Conservation (phyloP, 345 rosid species). For the Anastatica hierochuntica region DNA sequence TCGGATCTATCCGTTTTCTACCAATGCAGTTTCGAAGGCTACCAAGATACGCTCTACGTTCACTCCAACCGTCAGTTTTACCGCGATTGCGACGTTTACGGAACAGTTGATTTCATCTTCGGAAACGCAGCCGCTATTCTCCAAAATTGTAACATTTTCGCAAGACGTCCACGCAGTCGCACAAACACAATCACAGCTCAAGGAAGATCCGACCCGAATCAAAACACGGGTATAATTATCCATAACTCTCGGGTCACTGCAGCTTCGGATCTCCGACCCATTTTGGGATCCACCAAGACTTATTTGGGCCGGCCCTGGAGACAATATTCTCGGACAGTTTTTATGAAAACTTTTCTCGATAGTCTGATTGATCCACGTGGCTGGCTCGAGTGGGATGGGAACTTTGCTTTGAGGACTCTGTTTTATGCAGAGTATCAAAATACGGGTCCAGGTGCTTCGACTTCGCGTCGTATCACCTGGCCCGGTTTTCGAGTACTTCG, state of each 20-base stretch:
- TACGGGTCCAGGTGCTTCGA: constrained; percentile 42
- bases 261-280: constrained; percentile 37
- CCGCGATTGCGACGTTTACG: constrained; percentile 46
- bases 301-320: constrained; percentile 58
- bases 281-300: constrained; percentile 42
- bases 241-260: constrained; percentile 44
- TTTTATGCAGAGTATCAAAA: constrained; percentile 55
- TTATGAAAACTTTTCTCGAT: constrained; percentile 40
- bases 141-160: constrained; percentile 44
- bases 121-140: constrained; percentile 54
- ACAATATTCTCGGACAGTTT: constrained; percentile 41
- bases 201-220: constrained; percentile 48
- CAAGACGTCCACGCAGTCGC: constrained; percentile 34
- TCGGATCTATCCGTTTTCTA: constrained; percentile 61
- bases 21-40: constrained; percentile 48
- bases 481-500: constrained; percentile 35
- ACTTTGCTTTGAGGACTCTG: constrained; percentile 37
- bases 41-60: constrained; percentile 59
- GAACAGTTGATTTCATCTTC: constrained; percentile 52
- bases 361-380: constrained; percentile 41
- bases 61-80: constrained; percentile 66
- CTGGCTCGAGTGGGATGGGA: constrained; percentile 49
- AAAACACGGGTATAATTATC: constrained; percentile 54
- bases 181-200: constrained; percentile 48
- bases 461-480: constrained; percentile 41